phyloP scores from a whole-genome alignment of 768 basidiomycete genomes.

The Amanita rubescens region DNA sequence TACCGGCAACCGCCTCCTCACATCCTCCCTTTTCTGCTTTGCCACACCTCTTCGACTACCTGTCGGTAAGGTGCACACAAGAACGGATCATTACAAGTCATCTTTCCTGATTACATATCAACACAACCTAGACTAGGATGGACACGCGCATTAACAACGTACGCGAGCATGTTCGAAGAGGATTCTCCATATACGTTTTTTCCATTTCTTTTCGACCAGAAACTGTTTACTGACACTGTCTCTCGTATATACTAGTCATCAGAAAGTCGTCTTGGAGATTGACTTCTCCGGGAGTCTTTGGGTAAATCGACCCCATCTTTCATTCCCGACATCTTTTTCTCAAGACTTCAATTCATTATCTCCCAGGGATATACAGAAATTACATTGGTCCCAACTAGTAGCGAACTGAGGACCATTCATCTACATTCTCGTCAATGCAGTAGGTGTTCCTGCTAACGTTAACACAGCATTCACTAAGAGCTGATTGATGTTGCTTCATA shows the following conservation, averaged over 20 bases:
- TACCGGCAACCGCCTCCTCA: slow-evolving; percentile 7
- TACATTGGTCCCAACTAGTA: slow-evolving; percentile 74
- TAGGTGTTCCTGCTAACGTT: slow-evolving; percentile 29
- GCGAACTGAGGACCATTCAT: slow-evolving; percentile 75
- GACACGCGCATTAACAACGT: slow-evolving; percentile 52
- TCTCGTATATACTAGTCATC: slow-evolving; percentile 77
- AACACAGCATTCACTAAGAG: background rate
- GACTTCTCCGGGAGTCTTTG: slow-evolving; percentile 85
- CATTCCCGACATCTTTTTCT: slow-evolving; percentile 2
- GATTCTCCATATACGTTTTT: slow-evolving; percentile 83
- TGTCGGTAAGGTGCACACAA: background rate
- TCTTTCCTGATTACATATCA: slow-evolving; percentile 21
- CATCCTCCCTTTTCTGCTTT: background rate
- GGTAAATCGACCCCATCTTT: slow-evolving; percentile 38
- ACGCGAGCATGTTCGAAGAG: slow-evolving; percentile 74
- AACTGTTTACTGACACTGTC: slow-evolving; percentile 20
- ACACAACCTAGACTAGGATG: slow-evolving; percentile 25
- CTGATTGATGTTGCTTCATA: slow-evolving; percentile 23
- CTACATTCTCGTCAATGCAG: slow-evolving; percentile 87
- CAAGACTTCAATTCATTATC: slow-evolving; percentile 14
- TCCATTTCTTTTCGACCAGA: slow-evolving; percentile 16
- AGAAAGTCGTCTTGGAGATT: slow-evolving; percentile 91
- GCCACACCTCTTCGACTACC: background rate
- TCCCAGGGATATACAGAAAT: slow-evolving; percentile 88
- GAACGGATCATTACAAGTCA: slow-evolving; percentile 13